phyloP scores from a whole-genome alignment of 345 rosid species.

The Ceriops zippeliana region DNA sequence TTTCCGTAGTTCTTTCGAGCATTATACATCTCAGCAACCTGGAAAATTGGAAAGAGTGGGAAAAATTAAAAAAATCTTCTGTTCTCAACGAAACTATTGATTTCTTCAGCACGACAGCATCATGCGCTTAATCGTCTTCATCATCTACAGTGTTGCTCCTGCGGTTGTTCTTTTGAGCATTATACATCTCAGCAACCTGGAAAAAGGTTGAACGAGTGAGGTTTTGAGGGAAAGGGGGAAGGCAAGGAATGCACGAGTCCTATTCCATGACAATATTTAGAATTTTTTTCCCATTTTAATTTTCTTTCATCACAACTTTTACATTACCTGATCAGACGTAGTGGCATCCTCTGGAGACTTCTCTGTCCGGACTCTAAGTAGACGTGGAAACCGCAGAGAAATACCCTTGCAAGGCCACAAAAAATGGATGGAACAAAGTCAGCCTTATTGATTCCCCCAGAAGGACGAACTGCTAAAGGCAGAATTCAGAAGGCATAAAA shows the following conservation, averaged over 20 bases:
- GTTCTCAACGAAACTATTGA: too few relatives aligned
- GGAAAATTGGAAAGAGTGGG: slow-evolving; percentile 7
- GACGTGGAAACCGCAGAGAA: slow-evolving; percentile 85
- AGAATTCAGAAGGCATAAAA: too few relatives aligned
- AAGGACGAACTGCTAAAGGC: not conserved
- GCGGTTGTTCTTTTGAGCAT: slow-evolving; percentile 70
- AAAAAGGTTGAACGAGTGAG: not conserved
- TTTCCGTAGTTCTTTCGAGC: slow-evolving; percentile 52
- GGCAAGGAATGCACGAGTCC: too few relatives aligned
- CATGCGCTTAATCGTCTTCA: slow-evolving; percentile 43
- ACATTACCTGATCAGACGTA: slow-evolving; percentile 75
- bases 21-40: slow-evolving; percentile 84
- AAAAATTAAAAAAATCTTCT: too few relatives aligned
- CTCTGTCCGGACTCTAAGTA: slow-evolving; percentile 76
- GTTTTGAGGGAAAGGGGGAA: not conserved
- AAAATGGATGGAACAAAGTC: not conserved
- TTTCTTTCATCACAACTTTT: too few relatives aligned
- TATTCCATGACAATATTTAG: too few relatives aligned
- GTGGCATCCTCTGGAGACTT: slow-evolving; percentile 80
- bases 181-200: slow-evolving; percentile 88
- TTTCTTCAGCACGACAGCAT: too few relatives aligned
- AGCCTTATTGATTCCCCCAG: not conserved
- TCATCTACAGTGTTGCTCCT: slow-evolving; percentile 51
- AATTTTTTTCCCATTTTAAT: too few relatives aligned
- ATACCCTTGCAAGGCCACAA: slow-evolving; percentile 48